Conservation (phyloP, 2,329 filamentous ascomycete species). For the Lachnellula willkommii region DNA sequence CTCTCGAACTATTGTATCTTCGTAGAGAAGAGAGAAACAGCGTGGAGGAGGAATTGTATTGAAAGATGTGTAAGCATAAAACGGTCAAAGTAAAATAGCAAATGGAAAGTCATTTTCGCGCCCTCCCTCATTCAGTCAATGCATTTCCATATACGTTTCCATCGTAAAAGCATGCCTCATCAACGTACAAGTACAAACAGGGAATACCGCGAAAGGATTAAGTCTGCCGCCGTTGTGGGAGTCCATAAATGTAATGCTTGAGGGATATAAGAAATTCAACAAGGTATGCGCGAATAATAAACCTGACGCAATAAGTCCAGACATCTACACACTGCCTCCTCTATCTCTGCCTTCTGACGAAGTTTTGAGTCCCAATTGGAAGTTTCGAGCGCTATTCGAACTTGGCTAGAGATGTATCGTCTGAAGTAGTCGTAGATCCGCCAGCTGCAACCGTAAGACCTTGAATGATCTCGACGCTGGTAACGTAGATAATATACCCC, state of each 20-base stretch:
- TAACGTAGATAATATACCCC: conserved; percentile 54
- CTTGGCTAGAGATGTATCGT: conserved; percentile 22
- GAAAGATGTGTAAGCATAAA: background rate
- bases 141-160: background rate
- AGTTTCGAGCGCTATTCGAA: conserved; percentile 12
- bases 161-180: background rate
- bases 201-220: background rate
- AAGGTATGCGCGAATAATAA: background rate
- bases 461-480: conserved; percentile 56
- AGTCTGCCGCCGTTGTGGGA: background rate
- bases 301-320: background rate
- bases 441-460: conserved; percentile 45
- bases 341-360: background rate
- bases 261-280: background rate
- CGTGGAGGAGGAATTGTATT: background rate
- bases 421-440: conserved; percentile 14
- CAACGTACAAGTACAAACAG: background rate
- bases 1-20: too few relatives aligned
- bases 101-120: too few relatives aligned
- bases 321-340: background rate
- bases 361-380: background rate
- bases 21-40: background rate
- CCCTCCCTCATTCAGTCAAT: background rate
- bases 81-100: background rate
- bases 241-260: background rate